phyloP scores from a whole-genome alignment of 441 rosid genomes.

The Jatropha multifida region DNA sequence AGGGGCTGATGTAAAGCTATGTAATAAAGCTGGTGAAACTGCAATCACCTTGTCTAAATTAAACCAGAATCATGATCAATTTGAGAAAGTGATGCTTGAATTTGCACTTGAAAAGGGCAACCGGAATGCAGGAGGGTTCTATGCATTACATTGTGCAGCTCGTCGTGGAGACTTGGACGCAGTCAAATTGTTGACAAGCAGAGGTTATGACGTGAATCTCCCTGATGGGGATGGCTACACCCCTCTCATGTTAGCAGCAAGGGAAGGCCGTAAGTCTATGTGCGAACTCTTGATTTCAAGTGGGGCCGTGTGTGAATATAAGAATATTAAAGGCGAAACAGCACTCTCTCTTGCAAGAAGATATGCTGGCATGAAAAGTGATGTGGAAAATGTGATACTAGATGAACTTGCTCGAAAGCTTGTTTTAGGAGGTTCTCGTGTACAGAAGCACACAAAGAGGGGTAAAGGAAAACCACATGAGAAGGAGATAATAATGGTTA shows the following conservation, averaged over 20 bases:
- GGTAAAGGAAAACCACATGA: constrained; percentile 74
- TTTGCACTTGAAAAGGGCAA: constrained; percentile 84
- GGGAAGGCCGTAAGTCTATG: constrained; percentile 60
- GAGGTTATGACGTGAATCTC: constrained; percentile 74
- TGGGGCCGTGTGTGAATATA: constrained; percentile 63
- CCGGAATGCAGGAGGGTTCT: constrained; percentile 68
- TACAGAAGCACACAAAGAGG: constrained; percentile 77
- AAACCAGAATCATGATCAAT: constrained; percentile 57
- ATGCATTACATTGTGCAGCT: constrained; percentile 91
- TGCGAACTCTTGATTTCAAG: constrained; percentile 60
- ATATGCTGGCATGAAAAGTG: constrained; percentile 26
- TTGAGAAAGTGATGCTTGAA: constrained; percentile 97
- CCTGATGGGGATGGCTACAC: constrained; percentile 79
- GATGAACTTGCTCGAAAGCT: constrained; percentile 69
- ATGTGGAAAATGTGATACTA: constrained; percentile 53
- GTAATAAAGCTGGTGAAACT: constrained; percentile 68
- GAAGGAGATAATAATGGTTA: constrained; percentile 60
- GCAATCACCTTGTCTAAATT: constrained; percentile 66
- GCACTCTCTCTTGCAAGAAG: constrained; percentile 60
- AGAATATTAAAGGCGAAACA: constrained; percentile 64
- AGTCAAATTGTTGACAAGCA: constrained; percentile 57
- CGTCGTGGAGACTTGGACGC: constrained; percentile 83
- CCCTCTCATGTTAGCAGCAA: constrained; percentile 96
- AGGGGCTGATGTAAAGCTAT: constrained; percentile 82
- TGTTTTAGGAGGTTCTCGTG: constrained; percentile 52